Evolutionary conservation across 1,139 yeast genomes (phyloP).

Genomic region (Geotrichum siamense): DNA sequence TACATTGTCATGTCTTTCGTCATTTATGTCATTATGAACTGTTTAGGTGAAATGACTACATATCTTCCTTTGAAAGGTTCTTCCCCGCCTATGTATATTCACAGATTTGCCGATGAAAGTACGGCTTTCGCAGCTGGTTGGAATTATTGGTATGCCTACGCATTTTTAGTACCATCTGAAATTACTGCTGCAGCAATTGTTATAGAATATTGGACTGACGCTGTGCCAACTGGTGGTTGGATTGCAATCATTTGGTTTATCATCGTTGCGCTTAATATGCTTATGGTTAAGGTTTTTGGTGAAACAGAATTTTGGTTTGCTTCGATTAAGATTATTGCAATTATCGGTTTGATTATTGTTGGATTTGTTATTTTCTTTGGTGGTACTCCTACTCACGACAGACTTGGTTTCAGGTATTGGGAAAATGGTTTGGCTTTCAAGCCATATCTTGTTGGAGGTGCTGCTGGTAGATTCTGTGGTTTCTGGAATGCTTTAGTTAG

Average conservation of each 20-base stretch:
- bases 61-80: slow-evolving; percentile 42
- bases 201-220: slow-evolving; percentile 64
- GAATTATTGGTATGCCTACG: slow-evolving; percentile 85
- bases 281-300: slow-evolving; percentile 62
- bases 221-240: slow-evolving; percentile 72
- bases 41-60: slow-evolving; percentile 56
- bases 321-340: slow-evolving; percentile 59
- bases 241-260: slow-evolving; percentile 60
- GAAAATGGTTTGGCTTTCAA: slow-evolving; percentile 60
- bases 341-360: slow-evolving; percentile 60
- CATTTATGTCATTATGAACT: slow-evolving; percentile 51
- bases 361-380: slow-evolving; percentile 70
- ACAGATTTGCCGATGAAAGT: slow-evolving; percentile 43
- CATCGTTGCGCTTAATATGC: slow-evolving; percentile 45
- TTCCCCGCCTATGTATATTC: slow-evolving; percentile 27
- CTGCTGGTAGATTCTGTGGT: slow-evolving; percentile 51
- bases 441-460: slow-evolving; percentile 40
- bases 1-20: slow-evolving; percentile 47
- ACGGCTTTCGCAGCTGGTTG: slow-evolving; percentile 78
- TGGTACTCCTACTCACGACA: slow-evolving; percentile 57
- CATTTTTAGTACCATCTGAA: slow-evolving; percentile 62
- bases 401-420: slow-evolving; percentile 65
- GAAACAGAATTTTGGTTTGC: slow-evolving; percentile 68
- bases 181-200: slow-evolving; percentile 74
- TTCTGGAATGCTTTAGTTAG: slow-evolving; percentile 57